Conservation (phyloP, 2,329 filamentous ascomycete species). For the Phialophora macrospora region DNA sequence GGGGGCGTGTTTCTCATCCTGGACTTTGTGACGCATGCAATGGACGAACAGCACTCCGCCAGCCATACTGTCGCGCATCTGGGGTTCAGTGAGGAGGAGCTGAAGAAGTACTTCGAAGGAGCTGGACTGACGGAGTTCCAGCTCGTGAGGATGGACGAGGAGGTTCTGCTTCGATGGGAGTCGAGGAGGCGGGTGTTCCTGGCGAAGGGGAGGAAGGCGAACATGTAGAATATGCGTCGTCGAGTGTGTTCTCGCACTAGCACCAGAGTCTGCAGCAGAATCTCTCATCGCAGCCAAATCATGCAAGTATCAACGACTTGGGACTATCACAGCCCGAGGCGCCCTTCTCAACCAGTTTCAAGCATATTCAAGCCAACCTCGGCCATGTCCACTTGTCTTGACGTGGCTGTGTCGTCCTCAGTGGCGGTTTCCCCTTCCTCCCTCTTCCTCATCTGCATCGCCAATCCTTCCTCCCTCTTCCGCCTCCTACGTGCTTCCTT, state of each 20-base stretch:
- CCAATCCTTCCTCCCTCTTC: slow-evolving; percentile 50
- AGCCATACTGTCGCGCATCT: slow-evolving; percentile 64
- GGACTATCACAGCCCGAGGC: neutral
- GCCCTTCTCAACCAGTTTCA: neutral
- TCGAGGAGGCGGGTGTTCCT: slow-evolving; percentile 35
- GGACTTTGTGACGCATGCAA: slow-evolving; percentile 66
- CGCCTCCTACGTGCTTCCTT: slow-evolving; percentile 46
- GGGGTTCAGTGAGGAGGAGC: slow-evolving; percentile 66
- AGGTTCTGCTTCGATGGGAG: slow-evolving; percentile 29
- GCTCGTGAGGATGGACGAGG: slow-evolving; percentile 30
- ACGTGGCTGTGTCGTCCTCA: neutral
- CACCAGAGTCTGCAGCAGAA: neutral
- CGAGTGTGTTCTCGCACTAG: neutral
- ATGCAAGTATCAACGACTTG: neutral
- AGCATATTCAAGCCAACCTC: neutral
- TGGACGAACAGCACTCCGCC: slow-evolving; percentile 44
- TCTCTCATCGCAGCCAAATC: neutral
- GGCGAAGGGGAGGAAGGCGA: slow-evolving; percentile 33
- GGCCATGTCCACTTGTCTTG: neutral
- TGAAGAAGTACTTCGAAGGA: slow-evolving; percentile 65
- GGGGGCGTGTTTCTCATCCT: slow-evolving; percentile 71
- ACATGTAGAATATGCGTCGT: neutral
- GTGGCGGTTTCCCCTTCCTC: neutral
- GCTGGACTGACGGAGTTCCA: slow-evolving; percentile 58
- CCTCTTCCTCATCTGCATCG: slow-evolving; percentile 41